Evolutionary conservation across 2,329 filamentous ascomycete genomes (phyloP), one percentile per base, ranked within the genome.

Genomic region (Daldinia sp.): DNA sequence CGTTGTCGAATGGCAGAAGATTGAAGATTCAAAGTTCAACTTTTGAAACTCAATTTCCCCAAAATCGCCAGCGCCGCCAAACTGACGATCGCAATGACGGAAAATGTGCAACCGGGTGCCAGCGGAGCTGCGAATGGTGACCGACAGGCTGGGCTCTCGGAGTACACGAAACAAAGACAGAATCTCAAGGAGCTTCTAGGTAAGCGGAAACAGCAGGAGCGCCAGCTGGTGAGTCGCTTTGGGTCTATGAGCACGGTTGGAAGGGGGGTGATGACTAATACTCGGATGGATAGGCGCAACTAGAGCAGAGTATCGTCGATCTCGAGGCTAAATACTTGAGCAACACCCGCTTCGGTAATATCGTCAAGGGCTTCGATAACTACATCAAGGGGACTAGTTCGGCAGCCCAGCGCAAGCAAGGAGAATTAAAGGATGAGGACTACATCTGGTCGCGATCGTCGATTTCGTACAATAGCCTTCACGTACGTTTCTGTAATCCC

Each of bases 321-420:
- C 90, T 92, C 73, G 95, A 99, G 77, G 87, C 89, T 60, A 85
- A 89, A 15, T 99, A 99, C 77, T 87, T 99, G 52, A 94, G 98
- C 77, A 93, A 93, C 72, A 96, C 93, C 3, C 90, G 89, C 11
- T 87, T 84, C 71, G 95, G 95, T 43, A 99, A 99, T 80, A 98
- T 99, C 75, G 94, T 99, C 76, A 93, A 92, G 49, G 95, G 95
- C 19, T 99, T 99, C 77, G 95, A 99, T 77, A 96, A 93, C 75
- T 99, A 98, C 80, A 96, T 97, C 82, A 99, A 99, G 78, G 94
- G 92, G 56, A 85, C 86, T 7, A 86, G 87, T n/a, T 82, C 83
- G 1, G 84, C 84, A 3, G 83, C 88, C 9, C 83, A 87, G 68
- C 82, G 90, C 73, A 85, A 88, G 72, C 86, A 90, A 76, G 83